These are phyloP conservation scores for Myrica gale DNA, from an alignment of 306 rosid genomes.

Conservation along the genomic window DNA sequence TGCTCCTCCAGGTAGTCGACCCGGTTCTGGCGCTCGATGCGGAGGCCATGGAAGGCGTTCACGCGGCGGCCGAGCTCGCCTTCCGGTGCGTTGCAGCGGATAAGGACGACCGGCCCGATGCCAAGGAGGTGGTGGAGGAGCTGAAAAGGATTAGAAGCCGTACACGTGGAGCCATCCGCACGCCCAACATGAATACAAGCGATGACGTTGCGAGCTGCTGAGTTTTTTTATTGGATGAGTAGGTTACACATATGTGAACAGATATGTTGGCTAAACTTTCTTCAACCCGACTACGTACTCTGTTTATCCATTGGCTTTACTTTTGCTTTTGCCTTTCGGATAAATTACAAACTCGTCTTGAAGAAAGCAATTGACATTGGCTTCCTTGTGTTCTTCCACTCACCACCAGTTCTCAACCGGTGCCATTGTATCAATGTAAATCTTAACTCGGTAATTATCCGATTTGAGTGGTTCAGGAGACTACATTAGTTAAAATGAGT, in stretches of 20 bases:
- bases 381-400: no score
- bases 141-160: slow-evolving; percentile 49
- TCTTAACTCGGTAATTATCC: no score
- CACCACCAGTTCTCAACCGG: no score
- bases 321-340: no score
- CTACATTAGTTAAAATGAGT: no score
- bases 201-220: slow-evolving; percentile 42
- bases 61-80: slow-evolving; percentile 77
- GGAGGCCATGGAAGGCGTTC: slow-evolving; percentile 37
- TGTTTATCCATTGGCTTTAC: no score
- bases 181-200: slow-evolving; percentile 28
- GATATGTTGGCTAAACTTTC: no score
- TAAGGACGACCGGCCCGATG: slow-evolving; percentile 86
- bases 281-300: no score
- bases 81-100: slow-evolving; percentile 94
- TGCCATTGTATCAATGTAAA: no score
- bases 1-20: slow-evolving; percentile 69
- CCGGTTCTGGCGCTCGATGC: slow-evolving; percentile 46
- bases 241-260: slow-evolving; percentile 15
- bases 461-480: no score
- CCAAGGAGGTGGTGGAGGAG: slow-evolving; percentile 81
- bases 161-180: slow-evolving; percentile 27
- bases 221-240: slow-evolving; percentile 5
- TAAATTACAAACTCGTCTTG: no score
- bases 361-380: no score